Conservation (phyloP, 768 basidiomycete genomes). For the Mycena vulgaris region DNA sequence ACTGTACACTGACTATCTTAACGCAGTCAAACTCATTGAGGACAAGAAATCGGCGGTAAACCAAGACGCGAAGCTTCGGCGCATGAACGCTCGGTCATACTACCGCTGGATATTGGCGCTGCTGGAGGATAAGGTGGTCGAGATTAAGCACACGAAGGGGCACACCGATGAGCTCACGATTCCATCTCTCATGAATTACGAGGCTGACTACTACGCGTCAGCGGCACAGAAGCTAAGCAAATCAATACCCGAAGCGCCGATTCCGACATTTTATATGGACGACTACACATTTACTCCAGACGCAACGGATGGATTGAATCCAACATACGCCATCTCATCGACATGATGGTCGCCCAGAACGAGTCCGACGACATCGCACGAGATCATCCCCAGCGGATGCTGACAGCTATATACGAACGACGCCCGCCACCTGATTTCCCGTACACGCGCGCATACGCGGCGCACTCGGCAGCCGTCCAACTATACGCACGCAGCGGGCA, state of each 20-base stretch:
- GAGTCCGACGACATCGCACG: not conserved
- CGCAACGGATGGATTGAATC: slow-evolving; percentile 20
- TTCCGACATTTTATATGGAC: slow-evolving; percentile 32
- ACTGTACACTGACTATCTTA: slow-evolving; percentile 1
- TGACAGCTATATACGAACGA: not conserved
- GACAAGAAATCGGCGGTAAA: not conserved
- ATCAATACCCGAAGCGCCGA: not conserved
- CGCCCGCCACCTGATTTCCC: slow-evolving; percentile 32
- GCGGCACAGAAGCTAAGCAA: not conserved
- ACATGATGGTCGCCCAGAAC: not conserved
- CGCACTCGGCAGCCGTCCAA: slow-evolving; percentile 40
- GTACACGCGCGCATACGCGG: slow-evolving; percentile 35
- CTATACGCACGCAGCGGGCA: slow-evolving; percentile 42
- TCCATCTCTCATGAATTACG: slow-evolving; percentile 3
- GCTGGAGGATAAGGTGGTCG: not conserved
- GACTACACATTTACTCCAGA: slow-evolving; percentile 10
- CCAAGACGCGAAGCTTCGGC: not conserved
- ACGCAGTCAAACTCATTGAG: not conserved
- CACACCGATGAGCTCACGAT: slow-evolving; percentile 5
- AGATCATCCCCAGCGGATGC: not conserved
- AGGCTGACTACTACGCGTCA: slow-evolving; percentile 27
- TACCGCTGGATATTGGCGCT: slow-evolving; percentile 4
- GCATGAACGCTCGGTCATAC: slow-evolving; percentile 15
- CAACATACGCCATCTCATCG: not conserved
- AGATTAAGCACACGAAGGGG: not conserved